Base-by-base conservation (phyloP, 2,329 filamentous ascomycete species). In the Beauveria australis region DNA sequence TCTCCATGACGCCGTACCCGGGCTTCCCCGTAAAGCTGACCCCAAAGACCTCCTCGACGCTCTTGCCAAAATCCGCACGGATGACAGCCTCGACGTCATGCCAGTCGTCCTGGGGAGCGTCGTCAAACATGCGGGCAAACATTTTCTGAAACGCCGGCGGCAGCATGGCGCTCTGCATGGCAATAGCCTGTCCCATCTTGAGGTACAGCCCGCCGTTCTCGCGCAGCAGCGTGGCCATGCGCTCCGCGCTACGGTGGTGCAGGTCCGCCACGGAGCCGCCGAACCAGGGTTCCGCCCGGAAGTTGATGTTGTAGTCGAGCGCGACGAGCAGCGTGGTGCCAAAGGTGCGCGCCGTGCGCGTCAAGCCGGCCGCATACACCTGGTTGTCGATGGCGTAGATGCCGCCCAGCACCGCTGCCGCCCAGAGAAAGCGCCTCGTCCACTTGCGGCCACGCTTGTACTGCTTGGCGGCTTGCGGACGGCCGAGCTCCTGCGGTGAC, bases 181-280 rank as follows among this genome's bases (percentile, higher is more conserved):
- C 94, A 66, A 99, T 93, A 5, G 94, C 94, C 79, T 99, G 94
- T 0, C 94, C 94, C 62, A 99, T 97, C 81, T 99, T 99, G 70
- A 97, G 80, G 71, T 97, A 99, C 19, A 99, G 76, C 0, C 94
- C 94, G 63, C 94, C 93, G 80, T 99, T 99, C 60, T 84, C 78
- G 28, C 90, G 83, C 66, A 97, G 80, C 64, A 99, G 77, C 33
- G 93, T 81, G 63, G 91, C 96, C 43, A 97, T 77, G 28, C 90
- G 82, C 75, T 92, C 85, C 0, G 94, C 94, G 70, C 89, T 96
- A 63, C 94, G 87, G 43, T 82, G 78, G 74, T 99, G 94, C 55
- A 97, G 76, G 62, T 91, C 89, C 47, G 84, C 81, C 46, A 96
- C 85, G 22, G 85, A 87, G 55, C 87, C 84, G 26, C 88, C 91